Base-by-base conservation (phyloP, 2,329 filamentous ascomycete species). In the Calonectria pseudoturangicola region DNA sequence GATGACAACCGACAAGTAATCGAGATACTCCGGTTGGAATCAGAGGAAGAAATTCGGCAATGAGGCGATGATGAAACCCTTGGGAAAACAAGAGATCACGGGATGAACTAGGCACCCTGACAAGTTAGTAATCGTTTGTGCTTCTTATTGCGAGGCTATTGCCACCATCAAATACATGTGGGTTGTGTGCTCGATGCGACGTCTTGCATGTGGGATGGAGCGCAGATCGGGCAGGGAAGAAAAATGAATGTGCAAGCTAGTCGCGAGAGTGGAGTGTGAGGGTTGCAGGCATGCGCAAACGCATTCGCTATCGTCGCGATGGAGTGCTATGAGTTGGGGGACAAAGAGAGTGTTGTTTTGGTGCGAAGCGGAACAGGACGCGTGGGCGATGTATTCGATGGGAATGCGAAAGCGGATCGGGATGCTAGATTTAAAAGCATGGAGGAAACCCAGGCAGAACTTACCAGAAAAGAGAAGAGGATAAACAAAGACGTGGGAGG, bases 401-500 rank as follows among this genome's bases (percentile, higher is more conserved):
- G 21, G 39, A 18, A n/a, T 30, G 28, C 39, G 62, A 47, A 39
- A 67, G 54, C 33, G 27, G 21, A 21, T 33, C 30, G 9, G 60
- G 30, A 30, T 41, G 27, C 28, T 43, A 25, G 41, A 54, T 33
- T 18, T 58, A 25, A 58, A 39, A 28, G n/a, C 28, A 39, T 15
- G 54, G 43, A 30, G 21, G 60, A 30, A 65, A 50, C 41, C 15
- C 18, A 30, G 50, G 21, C 15, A 28, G 36, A 3, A 79, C 77
- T 79, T 65, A 79, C 77, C 74, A 71, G 70, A 76, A 76, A 71
- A 70, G 33, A 71, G 66, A 63, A 67, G 68, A 74, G 72, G 73
- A 75, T 65, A 69, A 74, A 74, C 58, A 58, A 58, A 47, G 47
- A 67, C 62, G 54, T 5, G 70, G 71, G 60, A 67, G 48, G 50